These are phyloP conservation scores for Pistacia atlantica DNA, from an alignment of 345 rosid species.

Conservation along the genomic window DNA sequence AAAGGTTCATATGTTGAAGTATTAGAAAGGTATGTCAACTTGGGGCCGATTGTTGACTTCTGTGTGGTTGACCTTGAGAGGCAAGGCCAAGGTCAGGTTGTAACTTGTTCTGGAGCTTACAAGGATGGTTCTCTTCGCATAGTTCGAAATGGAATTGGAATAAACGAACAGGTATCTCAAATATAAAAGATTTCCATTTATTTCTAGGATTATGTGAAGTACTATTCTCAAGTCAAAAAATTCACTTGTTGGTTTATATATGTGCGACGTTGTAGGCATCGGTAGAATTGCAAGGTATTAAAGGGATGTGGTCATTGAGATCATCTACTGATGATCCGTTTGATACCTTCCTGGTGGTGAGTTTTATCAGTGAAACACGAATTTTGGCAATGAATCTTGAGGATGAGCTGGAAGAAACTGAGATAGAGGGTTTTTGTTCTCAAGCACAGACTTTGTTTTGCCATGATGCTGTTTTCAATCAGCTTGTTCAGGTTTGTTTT, in stretches of 20 bases:
- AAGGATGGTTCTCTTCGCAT: conserved; percentile 98
- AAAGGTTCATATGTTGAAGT: conserved; percentile 91
- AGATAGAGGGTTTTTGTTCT: conserved; percentile 89
- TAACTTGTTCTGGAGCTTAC: conserved; percentile 94
- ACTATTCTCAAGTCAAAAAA: conserved; percentile 10
- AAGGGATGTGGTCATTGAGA: conserved; percentile 98
- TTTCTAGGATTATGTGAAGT: conserved; percentile 1
- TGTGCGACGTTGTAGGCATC: conserved; percentile 63
- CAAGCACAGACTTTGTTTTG: conserved; percentile 92
- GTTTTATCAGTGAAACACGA: conserved; percentile 91
- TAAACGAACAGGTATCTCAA: conserved; percentile 81
- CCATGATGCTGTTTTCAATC: conserved; percentile 89
- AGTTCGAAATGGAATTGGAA: conserved; percentile 97
- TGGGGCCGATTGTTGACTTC: conserved; percentile 95
- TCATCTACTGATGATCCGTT: conserved; percentile 83
- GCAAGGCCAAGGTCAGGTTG: conserved; percentile 99
- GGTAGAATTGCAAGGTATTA: conserved; percentile 96
- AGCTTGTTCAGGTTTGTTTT: conserved; percentile 79
- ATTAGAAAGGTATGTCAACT: conserved; percentile 80
- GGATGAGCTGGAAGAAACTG: conserved; percentile 96
- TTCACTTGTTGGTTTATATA: conserved; percentile 9
- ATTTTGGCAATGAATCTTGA: conserved; percentile 92
- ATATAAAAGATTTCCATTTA: conserved; percentile 11
- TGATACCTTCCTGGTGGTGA: conserved; percentile 92
- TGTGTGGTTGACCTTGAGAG: conserved; percentile 97